Evolutionary conservation across 352 stramenopile genomes (phyloP), one percentile per base, ranked within the genome.

Genomic region (Globisporangium heterothallicum): DNA sequence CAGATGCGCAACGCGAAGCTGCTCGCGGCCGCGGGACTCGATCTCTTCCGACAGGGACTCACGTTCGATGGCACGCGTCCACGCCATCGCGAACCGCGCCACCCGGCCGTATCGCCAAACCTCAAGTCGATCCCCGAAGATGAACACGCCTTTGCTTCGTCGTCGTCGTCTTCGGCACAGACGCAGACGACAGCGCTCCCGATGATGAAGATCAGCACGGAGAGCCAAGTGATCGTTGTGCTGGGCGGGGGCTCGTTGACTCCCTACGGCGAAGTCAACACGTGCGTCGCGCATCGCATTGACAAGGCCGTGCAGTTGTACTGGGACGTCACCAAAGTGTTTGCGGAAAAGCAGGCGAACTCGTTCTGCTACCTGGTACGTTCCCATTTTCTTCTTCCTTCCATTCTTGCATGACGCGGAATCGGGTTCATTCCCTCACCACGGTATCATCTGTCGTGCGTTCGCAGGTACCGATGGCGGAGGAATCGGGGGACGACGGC

Each of bases 41-140:
- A 85, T 21, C 75, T 88, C 51, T 86, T 88, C 49, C 72, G 78
- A 34, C 56, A 78, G 19, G 71, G 78, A 1, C 61, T 88, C 34
- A 60, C 68, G 46, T 68, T 84, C 42, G 67, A 85, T 36, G 68
- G 66, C 38, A 40, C 76, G 44, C 64, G 66, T n/a, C 62, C 75
- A 24, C 60, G 56, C 18, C 61, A 56, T 4, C 56, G 61, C 16
- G 67, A 65, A 34, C 59, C 68, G 36, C 64, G 67, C 2, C 73
- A 82, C 36, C 76, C 70, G 5, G 67, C 72, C 3, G 63, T 83
- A 18, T 66, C 63, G 19, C 64, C 72, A 9, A 88, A 78, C 42
- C 66, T 88, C 29, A 49, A 65, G 6, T 68, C 64, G 52, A 86
- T 88, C 50, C 70, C 70, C 8, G 77, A 88, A 42, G 61, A 73